Conservation (phyloP, 352 stramenopile species). For the Phytophthora citricola region DNA sequence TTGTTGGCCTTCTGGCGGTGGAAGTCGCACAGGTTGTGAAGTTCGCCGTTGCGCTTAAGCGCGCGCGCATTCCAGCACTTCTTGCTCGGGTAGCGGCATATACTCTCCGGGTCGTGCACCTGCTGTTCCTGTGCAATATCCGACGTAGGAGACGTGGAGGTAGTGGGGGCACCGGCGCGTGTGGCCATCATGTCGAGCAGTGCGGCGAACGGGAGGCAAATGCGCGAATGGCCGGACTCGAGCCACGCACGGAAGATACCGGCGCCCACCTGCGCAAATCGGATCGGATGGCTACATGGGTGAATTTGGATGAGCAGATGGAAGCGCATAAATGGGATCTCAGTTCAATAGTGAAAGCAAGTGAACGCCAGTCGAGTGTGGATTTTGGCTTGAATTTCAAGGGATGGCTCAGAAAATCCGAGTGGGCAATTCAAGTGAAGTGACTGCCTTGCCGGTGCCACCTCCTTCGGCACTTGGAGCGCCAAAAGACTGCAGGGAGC, state of each 20-base stretch:
- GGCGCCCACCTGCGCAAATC: constrained; percentile 23
- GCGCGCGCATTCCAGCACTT: constrained; percentile 50
- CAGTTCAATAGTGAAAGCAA: constrained; percentile 8
- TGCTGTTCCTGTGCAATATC: constrained; percentile 5
- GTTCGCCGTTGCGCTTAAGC: constrained; percentile 52
- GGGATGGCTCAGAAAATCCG: constrained; percentile 21
- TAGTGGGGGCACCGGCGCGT: constrained; percentile 7
- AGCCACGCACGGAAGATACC: constrained; percentile 33
- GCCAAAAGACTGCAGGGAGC: constrained; percentile 1
- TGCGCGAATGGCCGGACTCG: constrained; percentile 21
- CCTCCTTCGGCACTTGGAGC: constrained; percentile 6
- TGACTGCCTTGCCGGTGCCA: constrained; percentile 6
- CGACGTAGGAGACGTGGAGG: neutral
- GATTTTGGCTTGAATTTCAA: constrained; percentile 20
- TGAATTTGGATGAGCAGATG: constrained; percentile 29
- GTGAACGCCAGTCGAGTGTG: constrained; percentile 6
- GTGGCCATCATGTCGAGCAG: constrained; percentile 25
- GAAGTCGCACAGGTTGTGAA: constrained; percentile 65
- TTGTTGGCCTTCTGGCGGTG: constrained; percentile 72
- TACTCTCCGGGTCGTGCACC: constrained; percentile 20
- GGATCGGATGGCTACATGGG: constrained; percentile 31
- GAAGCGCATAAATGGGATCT: constrained; percentile 13
- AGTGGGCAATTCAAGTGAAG: constrained; percentile 1
- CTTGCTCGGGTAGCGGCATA: constrained; percentile 65
- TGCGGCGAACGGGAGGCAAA: constrained; percentile 18